Base-by-base conservation (phyloP, 768 basidiomycete species). In the Lactarius deliciosus region DNA sequence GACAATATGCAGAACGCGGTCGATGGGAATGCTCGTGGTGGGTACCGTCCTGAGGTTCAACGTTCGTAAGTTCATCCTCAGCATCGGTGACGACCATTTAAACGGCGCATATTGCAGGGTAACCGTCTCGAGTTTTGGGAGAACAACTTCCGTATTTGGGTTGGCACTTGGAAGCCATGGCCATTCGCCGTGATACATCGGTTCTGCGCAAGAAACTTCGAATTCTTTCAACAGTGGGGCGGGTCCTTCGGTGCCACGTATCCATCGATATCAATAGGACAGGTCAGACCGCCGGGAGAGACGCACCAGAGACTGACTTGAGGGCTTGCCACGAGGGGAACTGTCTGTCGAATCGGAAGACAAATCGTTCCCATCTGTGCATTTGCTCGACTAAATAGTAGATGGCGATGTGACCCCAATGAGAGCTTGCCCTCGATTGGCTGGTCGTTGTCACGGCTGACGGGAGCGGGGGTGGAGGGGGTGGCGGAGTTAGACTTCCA, bases 341-440 rank as follows among this genome's bases (percentile, higher is more conserved):
- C 40, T 87, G 87, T 74, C 85, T 88, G 72, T 91, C 89, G 70
- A 90, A 92, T 50, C 87, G 79, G 72, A 93, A 92, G 13, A 92
- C 82, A 71, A 93, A 93, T 28, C 90, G 81, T 73, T 89, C 82
- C 91, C 91, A 93, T 34, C 91, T 83, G 69, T 86, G 85, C 86
- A 92, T 92, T 74, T 91, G 88, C 70, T 90, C 85, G 2, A 88
- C 86, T 25, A 93, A 76, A 73, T 92, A 93, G 74, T 82, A 91
- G 55, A 92, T 85, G 0, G 87, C 88, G 38, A 93, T 88, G 69
- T 91, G 86, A 0, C 90, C 91, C 91, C 91, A 93, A 63, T 90
- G 87, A 68, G 84, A 81, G 68, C 83, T 87, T 20, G 68, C 81
- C 75, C 56, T 79, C 75, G 71, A 76, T 65, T 66, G 74, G 58